Evolutionary conservation across 2,329 filamentous ascomycete species (phyloP), one percentile per base, ranked within the genome.

Genomic region (Fusarium sp.): DNA sequence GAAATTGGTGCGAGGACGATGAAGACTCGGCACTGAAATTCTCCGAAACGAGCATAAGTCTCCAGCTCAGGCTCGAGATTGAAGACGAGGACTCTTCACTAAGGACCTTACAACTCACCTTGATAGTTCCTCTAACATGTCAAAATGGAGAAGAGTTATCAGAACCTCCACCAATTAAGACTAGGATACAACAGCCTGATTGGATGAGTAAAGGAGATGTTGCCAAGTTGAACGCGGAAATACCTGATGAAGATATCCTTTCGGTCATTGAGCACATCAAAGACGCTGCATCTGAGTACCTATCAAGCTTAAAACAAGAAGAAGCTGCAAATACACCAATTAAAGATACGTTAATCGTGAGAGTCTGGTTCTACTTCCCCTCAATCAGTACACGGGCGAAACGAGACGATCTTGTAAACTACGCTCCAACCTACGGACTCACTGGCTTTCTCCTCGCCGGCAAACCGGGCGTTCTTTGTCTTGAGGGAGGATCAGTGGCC

Each of bases 361-460:
- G 88, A 12, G 88, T 87, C 2, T 90, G 88, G 88, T 90, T 90
- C 74, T 90, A 90, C 77, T 89, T 90, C 67, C 88, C 88, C 0
- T 89, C 87, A 2, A 85, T 90, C 58, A 87, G 85, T 42, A 90
- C 88, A 0, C 85, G 88, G 6, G 83, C 84, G 48, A 90, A 90
- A 73, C 82, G 88, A 49, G 83, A 87, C 69, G 88, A 90, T 69
- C 78, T 90, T 44, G 84, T 90, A 46, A 83, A 82, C 59, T 79
- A 87, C 60, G 87, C 87, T 0, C 85, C 87, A 0, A 70, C 75
- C 0, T 88, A 89, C 75, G 78, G 75, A 5, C 81, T 90, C 1
- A 89, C 88, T 0, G 88, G 88, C 0, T 90, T 90, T 70, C 83
- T 90, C 6, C 80, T 88, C 18, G 88, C 88, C 0, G 88, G 88